phyloP scores from a whole-genome alignment of 2,329 filamentous ascomycete genomes.

The Xylariaceae sp. region DNA sequence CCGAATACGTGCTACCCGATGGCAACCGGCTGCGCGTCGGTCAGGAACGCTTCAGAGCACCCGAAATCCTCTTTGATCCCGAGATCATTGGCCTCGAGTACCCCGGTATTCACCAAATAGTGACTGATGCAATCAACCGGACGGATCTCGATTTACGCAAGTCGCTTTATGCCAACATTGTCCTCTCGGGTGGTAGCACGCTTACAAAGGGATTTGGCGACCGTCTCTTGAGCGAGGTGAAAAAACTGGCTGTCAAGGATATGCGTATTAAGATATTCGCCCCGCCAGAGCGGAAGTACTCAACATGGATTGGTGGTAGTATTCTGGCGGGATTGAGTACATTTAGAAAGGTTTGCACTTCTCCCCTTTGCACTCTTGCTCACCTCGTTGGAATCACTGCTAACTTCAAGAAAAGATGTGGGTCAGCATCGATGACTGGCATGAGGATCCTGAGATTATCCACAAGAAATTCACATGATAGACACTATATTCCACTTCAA shows the following conservation, averaged over 20 bases:
- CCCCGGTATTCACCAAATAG: slow-evolving; percentile 94
- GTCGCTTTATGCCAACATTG: slow-evolving; percentile 91
- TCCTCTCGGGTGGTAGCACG: slow-evolving; percentile 92
- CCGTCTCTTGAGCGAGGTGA: slow-evolving; percentile 84
- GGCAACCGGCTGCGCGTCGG: slow-evolving; percentile 90
- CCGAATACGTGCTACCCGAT: slow-evolving; percentile 88
- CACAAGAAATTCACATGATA: slow-evolving; percentile 96
- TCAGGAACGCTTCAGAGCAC: slow-evolving; percentile 88
- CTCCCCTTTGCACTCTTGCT: background rate
- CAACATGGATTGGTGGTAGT: slow-evolving; percentile 97
- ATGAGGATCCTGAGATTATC: slow-evolving; percentile 98
- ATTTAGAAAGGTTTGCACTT: slow-evolving; percentile 79
- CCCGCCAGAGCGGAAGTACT: slow-evolving; percentile 95
- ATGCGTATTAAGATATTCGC: slow-evolving; percentile 99
- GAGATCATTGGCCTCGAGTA: slow-evolving; percentile 97
- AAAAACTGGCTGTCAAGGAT: slow-evolving; percentile 91
- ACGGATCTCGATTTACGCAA: slow-evolving; percentile 96
- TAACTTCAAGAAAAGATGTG: slow-evolving; percentile 70
- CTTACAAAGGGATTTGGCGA: slow-evolving; percentile 97
- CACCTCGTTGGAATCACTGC: slow-evolving; percentile 5
- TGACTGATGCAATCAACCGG: slow-evolving; percentile 90
- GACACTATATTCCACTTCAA: slow-evolving; percentile 3
- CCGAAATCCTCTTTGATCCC: slow-evolving; percentile 96
- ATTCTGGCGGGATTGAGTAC: slow-evolving; percentile 96
- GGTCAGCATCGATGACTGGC: slow-evolving; percentile 99